phyloP scores from a whole-genome alignment of 495 filamentous ascomycete genomes.

The Penicillium antarcticum region DNA sequence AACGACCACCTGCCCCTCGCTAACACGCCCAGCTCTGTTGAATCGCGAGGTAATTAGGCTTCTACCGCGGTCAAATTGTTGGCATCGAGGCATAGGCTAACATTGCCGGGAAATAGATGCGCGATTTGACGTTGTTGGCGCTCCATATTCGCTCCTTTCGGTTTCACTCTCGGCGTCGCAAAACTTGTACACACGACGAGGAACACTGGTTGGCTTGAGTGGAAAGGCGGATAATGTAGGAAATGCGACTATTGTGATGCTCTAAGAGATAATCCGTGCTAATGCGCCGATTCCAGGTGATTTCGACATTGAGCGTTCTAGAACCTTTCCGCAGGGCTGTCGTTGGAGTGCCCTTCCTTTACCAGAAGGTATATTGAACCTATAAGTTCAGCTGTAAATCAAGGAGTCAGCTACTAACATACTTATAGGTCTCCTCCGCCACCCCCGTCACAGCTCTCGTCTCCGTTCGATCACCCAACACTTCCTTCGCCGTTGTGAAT shows the following conservation, averaged over 20 bases:
- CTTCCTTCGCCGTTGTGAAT: slow-evolving; percentile 80
- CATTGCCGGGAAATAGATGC: slow-evolving; percentile 59
- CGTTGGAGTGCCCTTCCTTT: slow-evolving; percentile 88
- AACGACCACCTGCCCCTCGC: slow-evolving; percentile 39
- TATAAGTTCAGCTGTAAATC: not conserved
- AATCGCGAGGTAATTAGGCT: slow-evolving; percentile 35
- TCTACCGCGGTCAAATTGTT: not conserved
- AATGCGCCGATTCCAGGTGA: slow-evolving; percentile 41
- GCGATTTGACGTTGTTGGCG: slow-evolving; percentile 85
- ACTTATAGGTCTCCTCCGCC: slow-evolving; percentile 66
- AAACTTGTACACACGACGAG: slow-evolving; percentile 83
- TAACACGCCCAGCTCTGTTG: slow-evolving; percentile 35
- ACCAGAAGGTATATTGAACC: slow-evolving; percentile 60
- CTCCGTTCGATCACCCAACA: slow-evolving; percentile 76
- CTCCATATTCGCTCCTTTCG: slow-evolving; percentile 87
- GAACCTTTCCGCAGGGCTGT: slow-evolving; percentile 73
- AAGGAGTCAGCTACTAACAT: slow-evolving; percentile 3
- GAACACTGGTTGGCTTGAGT: slow-evolving; percentile 84
- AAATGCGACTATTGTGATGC: not conserved
- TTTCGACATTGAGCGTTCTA: slow-evolving; percentile 85
- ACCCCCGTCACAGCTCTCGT: slow-evolving; percentile 82
- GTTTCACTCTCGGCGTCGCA: slow-evolving; percentile 91
- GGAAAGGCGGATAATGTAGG: slow-evolving; percentile 88
- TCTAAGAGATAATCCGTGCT: not conserved
- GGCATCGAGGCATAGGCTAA: not conserved